Base-by-base conservation (phyloP, 2,329 filamentous ascomycete species). In the Diaporthe ampelina region DNA sequence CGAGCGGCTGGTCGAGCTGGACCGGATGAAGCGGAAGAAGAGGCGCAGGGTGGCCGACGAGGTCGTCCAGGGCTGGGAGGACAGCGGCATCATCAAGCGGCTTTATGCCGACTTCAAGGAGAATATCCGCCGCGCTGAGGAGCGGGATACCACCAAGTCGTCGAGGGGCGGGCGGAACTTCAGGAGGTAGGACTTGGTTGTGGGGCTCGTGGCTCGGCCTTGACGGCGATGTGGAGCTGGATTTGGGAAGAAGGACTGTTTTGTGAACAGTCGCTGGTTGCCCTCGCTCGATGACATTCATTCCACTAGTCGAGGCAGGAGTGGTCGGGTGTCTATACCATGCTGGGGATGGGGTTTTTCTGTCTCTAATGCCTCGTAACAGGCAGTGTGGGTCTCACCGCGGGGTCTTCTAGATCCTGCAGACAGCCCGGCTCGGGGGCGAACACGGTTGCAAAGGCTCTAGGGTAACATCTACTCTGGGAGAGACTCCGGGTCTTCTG, bases 101-200 rank as follows among this genome's bases (percentile, higher is more conserved):
- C 83, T 96, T 19, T 94, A 92, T 82, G 82, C 84, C 13, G 89
- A 92, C 71, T 95, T 94, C 78, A 91, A 91, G 81, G 84, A 86
- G 1, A 90, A 88, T 76, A 83, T 94, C 32, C 88, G 92, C 78
- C 81, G 84, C 58, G 91, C 91, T 15, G 85, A 90, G 78, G 85
- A 88, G 40, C 83, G 85, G 78, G 76, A 79, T 11, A 84, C 82
- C n/a, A 79, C 79, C 59, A 74, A 71, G 69, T 43, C 70, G 24
- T 32, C 72, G 17, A 48, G 74, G 56, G 72, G 72, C 19, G 65
- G 72, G 10, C 70, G 74, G 37, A 57, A 52, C 24, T 75, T 48
- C 15, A 29, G 9, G 21, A 11, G 79, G 80, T 72, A 63, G n/a
- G n/a, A n/a, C n/a, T n/a, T n/a, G n/a, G n/a, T n/a, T n/a, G n/a